Evolutionary conservation across 2,329 filamentous ascomycete genomes (phyloP), one percentile per base, ranked within the genome.

Genomic region (Ophiosphaerella herpotricha): DNA sequence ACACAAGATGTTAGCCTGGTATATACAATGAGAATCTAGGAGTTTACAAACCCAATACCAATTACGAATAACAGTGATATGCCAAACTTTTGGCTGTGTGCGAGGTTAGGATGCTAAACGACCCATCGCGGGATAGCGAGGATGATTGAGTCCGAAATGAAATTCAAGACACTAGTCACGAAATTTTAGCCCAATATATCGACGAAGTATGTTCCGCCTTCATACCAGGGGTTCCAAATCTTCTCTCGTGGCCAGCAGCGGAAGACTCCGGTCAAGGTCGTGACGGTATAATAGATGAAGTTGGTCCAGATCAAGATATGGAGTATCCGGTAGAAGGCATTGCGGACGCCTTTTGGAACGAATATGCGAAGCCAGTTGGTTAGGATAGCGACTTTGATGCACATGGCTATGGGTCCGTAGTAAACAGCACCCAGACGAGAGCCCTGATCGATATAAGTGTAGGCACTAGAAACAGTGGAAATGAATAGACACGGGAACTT

Each of bases 101-200:
- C 18, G 56, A 72, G 61, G 13, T 69, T 56, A 35, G 74, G 41
- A 1, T 41, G 32, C 71, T 70, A 74, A 41, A 74, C 73, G 16
- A 72, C 58, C 35, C 56, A 51, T 48, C 74, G 73, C 12, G 70
- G 71, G 8, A 75, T 50, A 1, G 71, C 6, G 26, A 74, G 55
- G 50, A 74, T 71, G 12, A 57, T 48, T 4, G 71, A 40, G 39
- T 74, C 71, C 4, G 67, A 65, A 16, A 62, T 42, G 6, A 73
- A 47, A 24, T 76, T 71, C 4, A 75, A 50, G n/a, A 55, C 60
- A 7, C 64, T 66, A 0, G 70, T 72, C n/a, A 53, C 57, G 5
- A 73, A 44, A 55, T 63, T 56, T 16, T 74, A 50, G 2, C 58
- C 52, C 2, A 52, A 48, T 2, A 69, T 55, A 14, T 62, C 49